phyloP scores from a whole-genome alignment of 2,329 filamentous ascomycete species.

The Elsinoe fawcettii region DNA sequence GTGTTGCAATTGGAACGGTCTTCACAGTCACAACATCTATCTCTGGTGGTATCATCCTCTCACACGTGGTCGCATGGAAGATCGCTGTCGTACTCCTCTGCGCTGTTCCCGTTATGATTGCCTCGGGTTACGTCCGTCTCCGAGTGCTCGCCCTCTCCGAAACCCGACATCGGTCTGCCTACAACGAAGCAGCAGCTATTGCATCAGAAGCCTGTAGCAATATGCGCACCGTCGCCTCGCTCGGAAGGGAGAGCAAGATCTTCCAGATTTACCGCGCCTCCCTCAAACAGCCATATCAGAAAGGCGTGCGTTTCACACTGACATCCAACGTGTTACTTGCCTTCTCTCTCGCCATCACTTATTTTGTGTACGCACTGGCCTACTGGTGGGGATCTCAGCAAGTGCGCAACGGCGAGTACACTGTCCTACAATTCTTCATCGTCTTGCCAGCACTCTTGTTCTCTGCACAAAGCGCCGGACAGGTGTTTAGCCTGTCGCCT shows the following conservation, averaged over 20 bases:
- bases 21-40: slow-evolving; percentile 42
- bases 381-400: slow-evolving; percentile 43
- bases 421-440: slow-evolving; percentile 38
- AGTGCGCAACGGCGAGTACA: slow-evolving; percentile 37
- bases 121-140: slow-evolving; percentile 39
- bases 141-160: slow-evolving; percentile 51
- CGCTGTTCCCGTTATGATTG: slow-evolving; percentile 42
- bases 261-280: slow-evolving; percentile 32
- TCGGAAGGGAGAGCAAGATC: slow-evolving; percentile 36
- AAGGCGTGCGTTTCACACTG: slow-evolving; percentile 34
- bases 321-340: slow-evolving; percentile 37
- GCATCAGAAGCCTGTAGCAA: slow-evolving; percentile 60
- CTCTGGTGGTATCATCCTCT: slow-evolving; percentile 41
- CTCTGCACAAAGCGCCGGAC: slow-evolving; percentile 40
- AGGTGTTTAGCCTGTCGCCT: slow-evolving; percentile 40
- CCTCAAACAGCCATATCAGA: slow-evolving; percentile 34
- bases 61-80: slow-evolving; percentile 44
- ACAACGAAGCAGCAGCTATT: slow-evolving; percentile 54
- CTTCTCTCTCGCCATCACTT: slow-evolving; percentile 39
- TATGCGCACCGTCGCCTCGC: slow-evolving; percentile 51
- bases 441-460: slow-evolving; percentile 40
- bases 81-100: slow-evolving; percentile 44
- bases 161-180: slow-evolving; percentile 56
- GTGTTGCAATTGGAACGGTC: slow-evolving; percentile 44
- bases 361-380: slow-evolving; percentile 42